Percentiles rank a stretch among this genome's conserved stretches.
Evolutionary conservation across 129 eudicot genomes (phyloP).

Genomic region (Saposhnikovia divaricata): DNA sequence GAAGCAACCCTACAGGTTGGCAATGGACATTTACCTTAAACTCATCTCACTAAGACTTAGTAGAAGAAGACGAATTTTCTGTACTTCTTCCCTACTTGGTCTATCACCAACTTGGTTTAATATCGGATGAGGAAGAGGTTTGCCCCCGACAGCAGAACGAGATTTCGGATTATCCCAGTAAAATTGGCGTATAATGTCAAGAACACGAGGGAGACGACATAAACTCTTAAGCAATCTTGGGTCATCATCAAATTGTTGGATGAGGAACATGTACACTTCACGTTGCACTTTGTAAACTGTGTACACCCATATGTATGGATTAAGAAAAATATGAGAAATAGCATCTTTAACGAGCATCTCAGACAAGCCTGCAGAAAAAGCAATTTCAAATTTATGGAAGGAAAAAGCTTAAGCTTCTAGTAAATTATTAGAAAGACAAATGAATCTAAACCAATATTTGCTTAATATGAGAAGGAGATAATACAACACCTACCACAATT

Average conservation of each 20-base stretch:
- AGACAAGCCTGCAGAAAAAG: conserved; percentile 61
- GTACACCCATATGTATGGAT: conserved; percentile 79
- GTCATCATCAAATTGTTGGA: conserved; percentile 89
- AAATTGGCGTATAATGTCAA: conserved; percentile 71
- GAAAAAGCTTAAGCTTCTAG: background rate
- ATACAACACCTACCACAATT: conserved; percentile 51
- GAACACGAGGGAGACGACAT: conserved; percentile 83
- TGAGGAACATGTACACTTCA: conserved; percentile 90
- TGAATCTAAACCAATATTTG: background rate
- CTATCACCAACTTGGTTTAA: conserved; percentile 62
- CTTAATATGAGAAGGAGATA: background rate
- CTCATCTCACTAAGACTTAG: conserved; percentile 98
- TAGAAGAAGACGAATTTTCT: conserved; percentile 84
- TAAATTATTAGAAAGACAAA: background rate
- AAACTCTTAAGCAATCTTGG: conserved; percentile 77
- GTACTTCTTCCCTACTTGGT: conserved; percentile 75
- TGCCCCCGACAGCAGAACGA: conserved; percentile 35
- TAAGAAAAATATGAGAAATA: conserved; percentile 71
- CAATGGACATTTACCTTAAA: conserved; percentile 49
- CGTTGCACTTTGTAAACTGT: conserved; percentile 84
- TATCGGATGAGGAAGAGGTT: conserved; percentile 39
- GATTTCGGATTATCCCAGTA: conserved; percentile 54
- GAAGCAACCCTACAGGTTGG: background rate
- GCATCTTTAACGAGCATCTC: conserved; percentile 89
- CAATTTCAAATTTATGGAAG: conserved; percentile 9